These are phyloP conservation scores for Suillus subaureus DNA, from an alignment of 768 basidiomycete species.

Conservation along the genomic window DNA sequence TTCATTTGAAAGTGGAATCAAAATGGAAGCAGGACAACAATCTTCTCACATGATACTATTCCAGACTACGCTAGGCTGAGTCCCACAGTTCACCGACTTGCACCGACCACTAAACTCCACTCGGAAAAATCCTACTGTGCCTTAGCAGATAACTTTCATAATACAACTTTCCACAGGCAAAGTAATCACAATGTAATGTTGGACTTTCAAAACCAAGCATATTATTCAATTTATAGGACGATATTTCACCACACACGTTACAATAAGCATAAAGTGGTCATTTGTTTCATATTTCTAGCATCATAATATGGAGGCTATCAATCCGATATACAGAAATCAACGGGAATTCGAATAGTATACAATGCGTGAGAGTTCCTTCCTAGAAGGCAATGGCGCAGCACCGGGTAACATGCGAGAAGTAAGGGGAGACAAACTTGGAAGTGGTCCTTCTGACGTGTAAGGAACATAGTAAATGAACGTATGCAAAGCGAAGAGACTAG, in stretches of 20 bases:
- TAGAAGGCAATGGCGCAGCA: not conserved
- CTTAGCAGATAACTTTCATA: no score
- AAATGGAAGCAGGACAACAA: not conserved
- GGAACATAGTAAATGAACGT: not conserved
- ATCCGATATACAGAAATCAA: not conserved
- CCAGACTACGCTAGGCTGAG: not conserved
- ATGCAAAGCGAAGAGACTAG: not conserved
- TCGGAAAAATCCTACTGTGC: no score
- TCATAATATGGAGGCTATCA: not conserved
- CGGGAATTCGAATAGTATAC: constrained; percentile 1
- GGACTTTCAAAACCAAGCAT: no score
- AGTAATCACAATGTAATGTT: no score
- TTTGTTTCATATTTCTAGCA: not conserved
- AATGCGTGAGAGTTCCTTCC: not conserved
- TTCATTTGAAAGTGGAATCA: not conserved
- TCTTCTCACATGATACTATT: not conserved
- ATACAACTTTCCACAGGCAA: no score
- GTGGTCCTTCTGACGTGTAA: not conserved
- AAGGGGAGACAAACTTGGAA: not conserved
- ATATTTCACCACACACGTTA: no score
- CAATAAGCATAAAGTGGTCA: no score
- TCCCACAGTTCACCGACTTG: not conserved
- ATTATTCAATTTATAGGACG: no score
- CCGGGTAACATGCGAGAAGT: not conserved
- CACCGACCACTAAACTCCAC: not conserved